These are phyloP conservation scores for Rubroshorea leprosula DNA, from an alignment of 345 rosid genomes.

Conservation along the genomic window DNA sequence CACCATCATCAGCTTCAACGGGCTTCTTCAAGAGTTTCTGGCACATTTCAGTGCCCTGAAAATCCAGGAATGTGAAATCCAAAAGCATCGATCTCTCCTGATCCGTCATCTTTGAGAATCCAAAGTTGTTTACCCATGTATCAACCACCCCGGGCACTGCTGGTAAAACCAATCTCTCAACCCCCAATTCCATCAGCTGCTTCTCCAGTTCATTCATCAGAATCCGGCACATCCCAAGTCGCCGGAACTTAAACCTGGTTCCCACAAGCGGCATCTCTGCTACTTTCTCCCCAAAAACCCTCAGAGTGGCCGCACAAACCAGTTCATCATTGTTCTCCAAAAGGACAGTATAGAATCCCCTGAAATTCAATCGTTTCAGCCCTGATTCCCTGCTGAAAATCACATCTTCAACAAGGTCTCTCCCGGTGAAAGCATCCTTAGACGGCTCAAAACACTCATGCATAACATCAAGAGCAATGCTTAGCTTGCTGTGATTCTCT, in stretches of 20 bases:
- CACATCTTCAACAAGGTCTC: slow-evolving; percentile 60
- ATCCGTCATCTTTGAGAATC: slow-evolving; percentile 36
- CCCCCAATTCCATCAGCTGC: slow-evolving; percentile 43
- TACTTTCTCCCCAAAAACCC: slow-evolving; percentile 50
- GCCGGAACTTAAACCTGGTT: slow-evolving; percentile 36
- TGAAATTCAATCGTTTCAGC: slow-evolving; percentile 37
- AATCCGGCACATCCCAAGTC: slow-evolving; percentile 45
- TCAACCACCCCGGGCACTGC: slow-evolving; percentile 31
- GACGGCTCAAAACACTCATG: slow-evolving; percentile 70
- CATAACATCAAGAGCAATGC: slow-evolving; percentile 50
- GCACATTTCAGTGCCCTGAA: slow-evolving; percentile 45
- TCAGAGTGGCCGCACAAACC: slow-evolving; percentile 46
- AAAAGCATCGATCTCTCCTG: slow-evolving; percentile 31
- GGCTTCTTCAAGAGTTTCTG: slow-evolving; percentile 32
- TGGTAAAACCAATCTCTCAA: slow-evolving; percentile 44
- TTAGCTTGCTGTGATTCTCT: slow-evolving; percentile 40
- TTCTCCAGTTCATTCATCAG: slow-evolving; percentile 47
- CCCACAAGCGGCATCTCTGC: slow-evolving; percentile 57
- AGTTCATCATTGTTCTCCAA: slow-evolving; percentile 51
- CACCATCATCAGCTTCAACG: background rate
- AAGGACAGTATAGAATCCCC: slow-evolving; percentile 53
- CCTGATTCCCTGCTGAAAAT: slow-evolving; percentile 40
- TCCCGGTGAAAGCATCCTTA: slow-evolving; percentile 33
- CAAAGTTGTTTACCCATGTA: slow-evolving; percentile 45
- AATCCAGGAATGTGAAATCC: slow-evolving; percentile 35